Evolutionary conservation across 2,329 filamentous ascomycete species (phyloP), one percentile per base, ranked within the genome.

Genomic region (Colletotrichum sidae): DNA sequence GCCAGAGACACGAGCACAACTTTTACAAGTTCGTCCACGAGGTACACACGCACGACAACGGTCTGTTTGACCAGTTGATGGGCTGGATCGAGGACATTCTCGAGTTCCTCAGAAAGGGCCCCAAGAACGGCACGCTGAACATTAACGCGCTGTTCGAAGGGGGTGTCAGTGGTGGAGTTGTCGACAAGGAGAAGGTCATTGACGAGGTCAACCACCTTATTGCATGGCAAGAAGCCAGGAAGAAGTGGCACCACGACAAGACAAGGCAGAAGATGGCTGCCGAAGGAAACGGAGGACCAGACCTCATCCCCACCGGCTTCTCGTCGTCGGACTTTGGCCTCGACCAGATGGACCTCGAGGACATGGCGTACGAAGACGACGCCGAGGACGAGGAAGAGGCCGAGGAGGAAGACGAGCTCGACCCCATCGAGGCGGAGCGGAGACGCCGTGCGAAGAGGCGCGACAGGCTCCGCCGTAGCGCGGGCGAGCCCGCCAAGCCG

Each of bases 11-110:
- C 76, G 93, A 99, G 78, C 89, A 96, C 76, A 97, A 97, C 79
- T 95, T 99, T 76, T 99, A 98, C 86, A 98, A 97, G 77, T 99
- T 99, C 76, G 92, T 99, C 4, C 96, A 99, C 77, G 96, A 99
- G 79, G 95, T 99, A 1, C 96, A 99, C 75, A 90, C 92, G 7
- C 95, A 99, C 73, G 96, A 99, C 76, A 97, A 99, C 69, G 96
- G 96, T 1, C 87, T 99, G 1, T 99, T 99, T 72, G 94, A 94
- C 41, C 92, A 96, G 72, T 86, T 99, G 55, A 99, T 99, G 96
- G 90, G 90, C 34, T 98, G 96, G 96, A 90, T 98, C 50, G 96
- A 99, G 80, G 92, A 91, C 41, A 98, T 99, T 64, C 86, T 99
- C 6, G 92, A 96, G 68, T 99, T 98, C 79, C 82, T 99, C 38